A percentile compares a stretch with the other conserved stretches of the same genome.
Evolutionary conservation across 2,329 filamentous ascomycete species (phyloP).

Genomic region (Fusarium sp.): DNA sequence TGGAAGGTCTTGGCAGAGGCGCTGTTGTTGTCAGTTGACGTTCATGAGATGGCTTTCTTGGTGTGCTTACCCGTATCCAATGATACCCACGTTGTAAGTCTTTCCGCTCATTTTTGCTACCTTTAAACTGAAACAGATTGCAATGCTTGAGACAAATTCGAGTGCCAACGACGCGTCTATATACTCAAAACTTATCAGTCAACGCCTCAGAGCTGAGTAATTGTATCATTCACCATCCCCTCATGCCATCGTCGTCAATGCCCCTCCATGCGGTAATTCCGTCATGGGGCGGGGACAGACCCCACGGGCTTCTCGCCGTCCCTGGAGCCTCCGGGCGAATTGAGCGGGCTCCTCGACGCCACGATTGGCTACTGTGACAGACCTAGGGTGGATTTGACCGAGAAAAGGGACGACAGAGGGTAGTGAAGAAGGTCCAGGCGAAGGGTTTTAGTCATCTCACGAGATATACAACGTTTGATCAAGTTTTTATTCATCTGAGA

Average conservation of each 20-base stretch:
- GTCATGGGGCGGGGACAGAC: slow-evolving; percentile 40
- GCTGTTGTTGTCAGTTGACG: slow-evolving; percentile 50
- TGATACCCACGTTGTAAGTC: slow-evolving; percentile 62
- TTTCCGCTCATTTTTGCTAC: slow-evolving; percentile 49
- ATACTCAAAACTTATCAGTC: background rate
- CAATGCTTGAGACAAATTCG: background rate
- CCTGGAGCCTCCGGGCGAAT: slow-evolving; percentile 17
- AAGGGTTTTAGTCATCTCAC: slow-evolving; percentile 31
- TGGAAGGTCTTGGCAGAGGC: slow-evolving; percentile 83
- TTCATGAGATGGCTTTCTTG: slow-evolving; percentile 22
- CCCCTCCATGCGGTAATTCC: slow-evolving; percentile 31
- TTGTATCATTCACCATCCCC: slow-evolving; percentile 9
- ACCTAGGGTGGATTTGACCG: slow-evolving; percentile 39
- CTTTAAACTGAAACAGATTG: background rate
- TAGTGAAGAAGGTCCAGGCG: slow-evolving; percentile 36
- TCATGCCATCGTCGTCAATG: slow-evolving; percentile 5
- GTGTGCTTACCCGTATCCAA: slow-evolving; percentile 62
- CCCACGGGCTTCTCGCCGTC: slow-evolving; percentile 38
- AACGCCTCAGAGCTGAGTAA: slow-evolving; percentile 1
- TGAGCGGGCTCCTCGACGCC: slow-evolving; percentile 9
- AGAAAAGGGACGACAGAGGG: slow-evolving; percentile 20
- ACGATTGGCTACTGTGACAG: slow-evolving; percentile 22
- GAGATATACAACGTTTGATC: background rate
- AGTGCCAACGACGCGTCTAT: background rate
- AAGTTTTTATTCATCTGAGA: background rate